These are phyloP conservation scores for Plasmopara viticola DNA, from an alignment of 352 stramenopile species.

Conservation along the genomic window DNA sequence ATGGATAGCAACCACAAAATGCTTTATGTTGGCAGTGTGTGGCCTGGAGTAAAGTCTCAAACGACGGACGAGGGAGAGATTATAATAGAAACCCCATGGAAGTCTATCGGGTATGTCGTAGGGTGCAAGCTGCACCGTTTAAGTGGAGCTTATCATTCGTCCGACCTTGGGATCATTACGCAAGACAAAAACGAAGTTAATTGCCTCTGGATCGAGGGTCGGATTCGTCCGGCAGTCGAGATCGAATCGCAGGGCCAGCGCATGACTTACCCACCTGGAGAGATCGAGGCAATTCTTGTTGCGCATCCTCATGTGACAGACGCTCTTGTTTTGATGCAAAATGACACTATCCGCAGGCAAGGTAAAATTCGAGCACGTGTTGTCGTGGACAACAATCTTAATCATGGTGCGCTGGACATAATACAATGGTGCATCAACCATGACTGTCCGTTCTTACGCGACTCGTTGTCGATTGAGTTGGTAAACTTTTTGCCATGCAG, in stretches of 20 bases:
- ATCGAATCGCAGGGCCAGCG: conserved; percentile 28
- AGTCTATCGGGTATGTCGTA: conserved; percentile 68
- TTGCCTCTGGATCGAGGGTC: conserved; percentile 62
- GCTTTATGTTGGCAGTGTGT: conserved; percentile 62
- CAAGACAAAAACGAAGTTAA: conserved; percentile 19
- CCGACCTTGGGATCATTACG: conserved; percentile 41
- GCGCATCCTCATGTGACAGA: conserved; percentile 46
- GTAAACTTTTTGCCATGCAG: conserved; percentile 70
- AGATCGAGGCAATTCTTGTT: conserved; percentile 36
- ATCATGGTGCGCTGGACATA: conserved; percentile 28
- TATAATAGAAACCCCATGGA: conserved; percentile 73
- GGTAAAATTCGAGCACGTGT: conserved; percentile 30
- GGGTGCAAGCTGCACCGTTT: conserved; percentile 40
- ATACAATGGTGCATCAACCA: conserved; percentile 28
- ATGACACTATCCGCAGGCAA: conserved; percentile 4
- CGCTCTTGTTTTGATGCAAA: conserved; percentile 45
- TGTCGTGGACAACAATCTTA: conserved; percentile 22
- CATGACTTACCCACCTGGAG: conserved; percentile 20
- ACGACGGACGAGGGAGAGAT: conserved; percentile 52
- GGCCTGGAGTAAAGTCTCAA: conserved; percentile 55
- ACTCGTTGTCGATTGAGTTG: conserved; percentile 42
- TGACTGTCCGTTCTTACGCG: conserved; percentile 30
- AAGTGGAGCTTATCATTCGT: conserved; percentile 41
- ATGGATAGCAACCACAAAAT: conserved; percentile 33
- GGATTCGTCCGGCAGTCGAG: conserved; percentile 42